Conservation (phyloP, 306 rosid genomes). For the Mimosa pudica region DNA sequence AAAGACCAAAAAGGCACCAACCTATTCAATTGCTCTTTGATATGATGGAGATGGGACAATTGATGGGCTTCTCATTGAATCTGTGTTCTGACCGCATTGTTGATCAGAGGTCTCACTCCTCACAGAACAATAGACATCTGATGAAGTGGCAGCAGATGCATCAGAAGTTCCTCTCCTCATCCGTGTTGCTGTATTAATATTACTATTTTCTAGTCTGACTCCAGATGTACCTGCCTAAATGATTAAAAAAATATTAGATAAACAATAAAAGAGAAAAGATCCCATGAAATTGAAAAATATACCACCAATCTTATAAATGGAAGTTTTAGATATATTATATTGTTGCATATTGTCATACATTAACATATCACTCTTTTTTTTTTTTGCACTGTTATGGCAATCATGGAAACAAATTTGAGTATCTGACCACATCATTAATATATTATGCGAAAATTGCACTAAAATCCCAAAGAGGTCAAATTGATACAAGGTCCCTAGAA, state of each 20-base stretch:
- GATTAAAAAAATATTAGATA: constrained; percentile 34
- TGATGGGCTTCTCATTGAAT: constrained; percentile 66
- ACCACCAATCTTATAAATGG: constrained; percentile 16
- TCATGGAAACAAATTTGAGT: background rate
- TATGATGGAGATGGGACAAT: constrained; percentile 42
- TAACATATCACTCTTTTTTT: background rate
- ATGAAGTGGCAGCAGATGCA: constrained; percentile 53
- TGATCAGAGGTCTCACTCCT: constrained; percentile 69
- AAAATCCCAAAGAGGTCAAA: too few species aligned
- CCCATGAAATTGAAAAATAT: constrained; percentile 10
- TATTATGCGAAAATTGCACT: background rate
- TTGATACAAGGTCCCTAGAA: too few species aligned
- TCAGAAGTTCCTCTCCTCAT: constrained; percentile 63
- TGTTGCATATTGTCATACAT: background rate
- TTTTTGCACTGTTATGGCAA: constrained; percentile 1
- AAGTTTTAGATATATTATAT: background rate
- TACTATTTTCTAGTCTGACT: constrained; percentile 50
- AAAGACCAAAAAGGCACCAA: background rate
- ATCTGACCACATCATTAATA: constrained; percentile 7
- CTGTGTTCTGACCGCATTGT: constrained; percentile 52
- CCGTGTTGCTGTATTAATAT: constrained; percentile 37
- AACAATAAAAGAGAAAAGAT: constrained; percentile 22
- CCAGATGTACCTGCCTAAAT: constrained; percentile 59
- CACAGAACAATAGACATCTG: constrained; percentile 59
- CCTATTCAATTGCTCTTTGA: constrained; percentile 17